These are phyloP conservation scores for Pugionium cornutum DNA, from an alignment of 345 rosid genomes.

Conservation along the genomic window DNA sequence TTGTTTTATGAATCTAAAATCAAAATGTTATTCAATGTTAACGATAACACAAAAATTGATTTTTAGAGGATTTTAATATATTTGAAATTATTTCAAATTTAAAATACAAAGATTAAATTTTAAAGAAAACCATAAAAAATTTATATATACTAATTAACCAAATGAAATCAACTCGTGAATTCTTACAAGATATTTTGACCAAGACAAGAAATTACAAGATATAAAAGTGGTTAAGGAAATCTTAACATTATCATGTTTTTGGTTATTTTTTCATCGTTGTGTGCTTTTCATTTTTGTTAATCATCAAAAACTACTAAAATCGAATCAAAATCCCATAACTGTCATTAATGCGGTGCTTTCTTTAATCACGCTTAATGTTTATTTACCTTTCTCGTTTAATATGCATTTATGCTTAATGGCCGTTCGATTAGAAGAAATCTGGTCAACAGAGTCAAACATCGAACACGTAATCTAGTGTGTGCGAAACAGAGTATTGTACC, in stretches of 20 bases:
- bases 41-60: too few species aligned
- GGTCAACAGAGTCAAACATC: background rate
- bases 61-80: too few species aligned
- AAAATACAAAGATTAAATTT: too few species aligned
- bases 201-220: too few species aligned
- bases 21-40: too few species aligned
- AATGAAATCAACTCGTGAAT: too few species aligned
- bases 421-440: conserved; percentile 3
- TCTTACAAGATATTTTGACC: too few species aligned
- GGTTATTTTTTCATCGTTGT: too few species aligned
- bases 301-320: background rate
- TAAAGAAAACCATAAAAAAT: too few species aligned
- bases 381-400: background rate
- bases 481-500: background rate
- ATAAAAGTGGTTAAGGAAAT: background rate
- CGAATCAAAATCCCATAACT: background rate
- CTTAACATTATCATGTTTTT: background rate
- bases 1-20: too few species aligned
- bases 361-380: background rate
- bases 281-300: background rate
- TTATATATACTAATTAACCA: too few species aligned
- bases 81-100: too few species aligned
- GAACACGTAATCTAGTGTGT: background rate
- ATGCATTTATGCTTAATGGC: background rate
- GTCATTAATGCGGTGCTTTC: background rate